phyloP scores from a whole-genome alignment of 768 basidiomycete genomes.

The Scleroderma bovista region DNA sequence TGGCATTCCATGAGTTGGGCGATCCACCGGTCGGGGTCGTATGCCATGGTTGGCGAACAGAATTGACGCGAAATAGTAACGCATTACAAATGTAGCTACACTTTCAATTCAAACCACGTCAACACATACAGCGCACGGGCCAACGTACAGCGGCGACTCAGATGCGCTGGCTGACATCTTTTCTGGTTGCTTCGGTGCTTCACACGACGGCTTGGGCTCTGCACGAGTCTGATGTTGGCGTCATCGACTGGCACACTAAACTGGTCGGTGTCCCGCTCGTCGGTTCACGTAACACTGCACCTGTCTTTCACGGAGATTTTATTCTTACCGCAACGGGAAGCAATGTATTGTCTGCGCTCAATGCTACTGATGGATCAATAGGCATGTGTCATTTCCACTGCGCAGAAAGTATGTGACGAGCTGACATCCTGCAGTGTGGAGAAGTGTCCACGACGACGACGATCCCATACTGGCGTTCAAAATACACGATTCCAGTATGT shows the following conservation, averaged over 20 bases:
- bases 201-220: slow-evolving; percentile 39
- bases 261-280: slow-evolving; percentile 69
- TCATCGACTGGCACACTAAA: slow-evolving; percentile 84
- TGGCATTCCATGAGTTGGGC: slow-evolving; percentile 81
- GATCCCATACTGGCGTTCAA: slow-evolving; percentile 68
- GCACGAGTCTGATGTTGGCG: slow-evolving; percentile 70
- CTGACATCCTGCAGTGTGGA: slow-evolving; percentile 54
- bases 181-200: slow-evolving; percentile 12
- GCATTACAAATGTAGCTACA: too few species aligned
- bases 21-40: slow-evolving; percentile 78
- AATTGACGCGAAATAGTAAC: too few species aligned
- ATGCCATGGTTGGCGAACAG: slow-evolving; percentile 30
- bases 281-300: slow-evolving; percentile 45
- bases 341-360: slow-evolving; percentile 75
- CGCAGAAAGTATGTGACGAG: not conserved
- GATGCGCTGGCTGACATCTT: slow-evolving; percentile 16
- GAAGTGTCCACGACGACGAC: slow-evolving; percentile 64
- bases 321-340: slow-evolving; percentile 61
- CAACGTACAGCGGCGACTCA: not conserved
- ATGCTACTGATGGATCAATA: slow-evolving; percentile 61
- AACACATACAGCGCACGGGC: not conserved
- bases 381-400: slow-evolving; percentile 39
- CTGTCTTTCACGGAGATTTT: slow-evolving; percentile 55
- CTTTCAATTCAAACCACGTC: not conserved
- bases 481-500: slow-evolving; percentile 52